Evolutionary conservation across 495 filamentous ascomycete species (phyloP), one percentile per base, ranked within the genome.

Genomic region (Xylaria sp.): DNA sequence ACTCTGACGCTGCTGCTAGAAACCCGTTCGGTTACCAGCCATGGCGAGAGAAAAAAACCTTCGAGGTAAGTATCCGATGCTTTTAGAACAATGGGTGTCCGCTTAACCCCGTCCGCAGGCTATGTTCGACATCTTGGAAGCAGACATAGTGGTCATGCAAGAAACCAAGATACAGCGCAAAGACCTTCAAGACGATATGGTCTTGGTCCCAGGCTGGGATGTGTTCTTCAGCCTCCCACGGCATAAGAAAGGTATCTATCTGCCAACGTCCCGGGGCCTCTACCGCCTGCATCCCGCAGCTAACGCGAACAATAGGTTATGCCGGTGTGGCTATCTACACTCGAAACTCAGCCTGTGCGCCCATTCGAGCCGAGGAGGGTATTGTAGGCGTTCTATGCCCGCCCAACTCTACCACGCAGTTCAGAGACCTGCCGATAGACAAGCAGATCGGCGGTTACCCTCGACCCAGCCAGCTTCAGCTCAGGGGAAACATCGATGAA

Each of bases 141-240:
- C 95, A 55, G 96, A 99, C 76, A 95, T 99, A 71, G 90, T 98
- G 24, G 88, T 97, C 72, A 92, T 98, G 82, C 96, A 99, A 78
- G 96, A 99, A 80, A 91, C 93, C 33, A 99, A 97, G 82, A 98
- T 99, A 61, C 96, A 99, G 77, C 88, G 92, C 26, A 98, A 97
- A 77, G 95, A 99, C 74, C 85, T 99, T 2, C 85, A 86, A 35
- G 96, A 98, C 84, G 96, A 97, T 78, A 98, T 99, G 95, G 94
- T 99, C 17, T 80, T 98, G 6, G 90, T 99, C 0, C 90, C 93
- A 0, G 96, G 96, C 31, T 99, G 96, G 96, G 96, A 99, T 79
- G 97, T 94, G 73, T 97, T 90, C 79, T 98, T 97, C 81, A 97
- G 93, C 76, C 85, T 99, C 8, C 96, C 96, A 9, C 92, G 89